phyloP scores from a whole-genome alignment of 2,329 filamentous ascomycete genomes.

The Trichoderma sp. region DNA sequence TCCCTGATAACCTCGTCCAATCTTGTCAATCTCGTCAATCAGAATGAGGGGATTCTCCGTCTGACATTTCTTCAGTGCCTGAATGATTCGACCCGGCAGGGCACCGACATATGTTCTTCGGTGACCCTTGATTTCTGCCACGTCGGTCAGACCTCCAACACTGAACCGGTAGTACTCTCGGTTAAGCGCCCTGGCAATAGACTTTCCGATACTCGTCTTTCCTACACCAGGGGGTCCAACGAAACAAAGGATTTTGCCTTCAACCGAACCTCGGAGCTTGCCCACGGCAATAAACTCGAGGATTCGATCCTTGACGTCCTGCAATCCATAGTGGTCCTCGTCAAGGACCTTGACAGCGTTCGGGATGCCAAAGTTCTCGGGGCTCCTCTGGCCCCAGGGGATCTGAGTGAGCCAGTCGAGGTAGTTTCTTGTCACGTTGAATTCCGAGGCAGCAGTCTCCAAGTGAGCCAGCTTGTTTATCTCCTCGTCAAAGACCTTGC shows the following conservation, averaged over 20 bases:
- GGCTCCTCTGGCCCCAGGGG: constrained; percentile 91
- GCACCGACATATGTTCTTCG: constrained; percentile 95
- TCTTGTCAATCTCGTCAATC: constrained; percentile 98
- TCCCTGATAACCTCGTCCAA: constrained; percentile 92
- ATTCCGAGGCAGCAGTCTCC: constrained; percentile 93
- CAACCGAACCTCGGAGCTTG: constrained; percentile 92
- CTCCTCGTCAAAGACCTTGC: constrained; percentile 97
- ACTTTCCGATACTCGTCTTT: constrained; percentile 98
- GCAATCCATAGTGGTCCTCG: constrained; percentile 93
- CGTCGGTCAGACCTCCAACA: constrained; percentile 93
- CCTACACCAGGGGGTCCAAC: constrained; percentile 96
- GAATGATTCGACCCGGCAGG: constrained; percentile 92
- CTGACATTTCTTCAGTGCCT: constrained; percentile 97
- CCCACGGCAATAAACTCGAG: constrained; percentile 97
- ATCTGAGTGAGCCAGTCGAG: constrained; percentile 98
- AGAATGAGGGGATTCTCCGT: constrained; percentile 96
- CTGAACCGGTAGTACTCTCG: constrained; percentile 98
- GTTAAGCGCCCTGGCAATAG: constrained; percentile 90
- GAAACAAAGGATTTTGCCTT: constrained; percentile 97
- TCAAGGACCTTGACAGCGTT: constrained; percentile 89
- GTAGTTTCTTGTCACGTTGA: constrained; percentile 98
- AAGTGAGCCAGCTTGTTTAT: constrained; percentile 95
- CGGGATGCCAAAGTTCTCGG: constrained; percentile 93
- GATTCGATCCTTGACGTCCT: constrained; percentile 98
- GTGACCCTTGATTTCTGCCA: constrained; percentile 98